phyloP scores from a whole-genome alignment of 306 rosid genomes.

The Rosa multiflora region DNA sequence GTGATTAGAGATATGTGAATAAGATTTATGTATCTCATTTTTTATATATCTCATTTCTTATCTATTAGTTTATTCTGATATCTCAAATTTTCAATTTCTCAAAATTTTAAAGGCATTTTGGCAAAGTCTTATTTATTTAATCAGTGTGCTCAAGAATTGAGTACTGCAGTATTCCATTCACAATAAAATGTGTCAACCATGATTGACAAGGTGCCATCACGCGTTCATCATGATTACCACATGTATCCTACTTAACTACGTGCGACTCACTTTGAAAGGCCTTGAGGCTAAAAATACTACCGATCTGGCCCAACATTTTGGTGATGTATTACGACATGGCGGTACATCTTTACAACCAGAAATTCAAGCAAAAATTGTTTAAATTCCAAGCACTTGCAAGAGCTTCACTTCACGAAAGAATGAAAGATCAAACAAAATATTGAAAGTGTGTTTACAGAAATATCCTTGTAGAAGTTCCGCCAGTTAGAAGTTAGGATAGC shows the following conservation, averaged over 20 bases:
- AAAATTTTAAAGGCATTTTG: no score
- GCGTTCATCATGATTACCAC: background rate
- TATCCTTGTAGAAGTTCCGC: background rate
- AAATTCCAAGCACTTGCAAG: background rate
- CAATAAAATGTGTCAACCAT: background rate
- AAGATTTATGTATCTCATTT: no score
- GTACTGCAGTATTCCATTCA: background rate
- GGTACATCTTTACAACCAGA: background rate
- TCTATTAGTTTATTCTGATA: no score
- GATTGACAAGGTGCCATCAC: background rate
- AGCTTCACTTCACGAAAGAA: background rate
- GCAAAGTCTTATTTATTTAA: no score
- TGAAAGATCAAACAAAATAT: background rate
- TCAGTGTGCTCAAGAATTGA: background rate
- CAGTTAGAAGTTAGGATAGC: conserved; percentile 6
- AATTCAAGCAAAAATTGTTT: background rate
- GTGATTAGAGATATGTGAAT: no score
- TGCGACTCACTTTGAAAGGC: no score
- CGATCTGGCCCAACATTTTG: background rate
- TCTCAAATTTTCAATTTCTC: no score
- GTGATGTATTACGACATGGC: no score
- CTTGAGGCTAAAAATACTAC: background rate
- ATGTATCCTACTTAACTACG: no score
- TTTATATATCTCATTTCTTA: no score
- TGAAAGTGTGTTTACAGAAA: background rate